phyloP scores from a whole-genome alignment of 2,329 filamentous ascomycete species.

The Aspergillus persii region DNA sequence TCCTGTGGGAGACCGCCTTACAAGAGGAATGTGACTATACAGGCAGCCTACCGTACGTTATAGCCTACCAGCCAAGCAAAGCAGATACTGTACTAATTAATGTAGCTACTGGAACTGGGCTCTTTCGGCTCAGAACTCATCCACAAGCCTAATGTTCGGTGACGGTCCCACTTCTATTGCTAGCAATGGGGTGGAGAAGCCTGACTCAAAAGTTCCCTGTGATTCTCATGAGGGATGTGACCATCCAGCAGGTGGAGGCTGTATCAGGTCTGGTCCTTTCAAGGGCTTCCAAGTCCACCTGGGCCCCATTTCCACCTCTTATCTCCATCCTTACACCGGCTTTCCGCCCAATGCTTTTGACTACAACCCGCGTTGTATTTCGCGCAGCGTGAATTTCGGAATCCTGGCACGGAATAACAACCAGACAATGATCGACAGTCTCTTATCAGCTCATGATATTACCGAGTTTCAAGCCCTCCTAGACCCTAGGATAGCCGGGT shows the following conservation, averaged over 20 bases:
- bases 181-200: slow-evolving; percentile 1
- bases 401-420: slow-evolving; percentile 2
- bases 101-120: slow-evolving; percentile 20
- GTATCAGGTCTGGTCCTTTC: slow-evolving; percentile 14
- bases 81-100: neutral
- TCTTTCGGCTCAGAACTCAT: neutral
- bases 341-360: slow-evolving; percentile 1
- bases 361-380: slow-evolving; percentile 16
- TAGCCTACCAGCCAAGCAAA: neutral
- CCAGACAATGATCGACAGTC: neutral
- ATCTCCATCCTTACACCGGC: neutral
- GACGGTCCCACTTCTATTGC: neutral
- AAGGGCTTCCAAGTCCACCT: slow-evolving; percentile 7
- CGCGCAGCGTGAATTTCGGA: slow-evolving; percentile 6
- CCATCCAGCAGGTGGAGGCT: slow-evolving; percentile 9
- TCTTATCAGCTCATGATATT: slow-evolving; percentile 5
- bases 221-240: no score
- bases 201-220: no score
- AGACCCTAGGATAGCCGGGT: neutral
- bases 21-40: slow-evolving; percentile 17
- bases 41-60: slow-evolving; percentile 11
- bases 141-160: slow-evolving; percentile 2
- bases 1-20: slow-evolving; percentile 13
- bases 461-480: slow-evolving; percentile 6
- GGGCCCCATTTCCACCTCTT: slow-evolving; percentile 5